These are phyloP conservation scores for Hyaloperonospora brassicae DNA, from an alignment of 352 stramenopile species.

Conservation along the genomic window DNA sequence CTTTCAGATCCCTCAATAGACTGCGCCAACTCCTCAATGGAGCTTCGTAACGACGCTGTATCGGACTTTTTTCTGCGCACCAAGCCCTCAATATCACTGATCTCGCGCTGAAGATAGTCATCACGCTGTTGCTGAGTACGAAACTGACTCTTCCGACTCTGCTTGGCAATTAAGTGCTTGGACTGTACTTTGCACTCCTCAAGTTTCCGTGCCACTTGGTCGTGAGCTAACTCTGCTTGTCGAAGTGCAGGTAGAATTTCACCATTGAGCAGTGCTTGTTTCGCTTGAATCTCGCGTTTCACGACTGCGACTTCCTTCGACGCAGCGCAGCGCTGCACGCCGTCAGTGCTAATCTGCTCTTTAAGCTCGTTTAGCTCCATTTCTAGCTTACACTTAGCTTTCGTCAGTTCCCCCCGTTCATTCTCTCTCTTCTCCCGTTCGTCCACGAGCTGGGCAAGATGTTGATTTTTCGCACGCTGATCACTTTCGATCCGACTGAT, in stretches of 20 bases:
- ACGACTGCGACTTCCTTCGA: slow-evolving; percentile 49
- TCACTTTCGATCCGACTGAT: slow-evolving; percentile 47
- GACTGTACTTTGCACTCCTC: slow-evolving; percentile 51
- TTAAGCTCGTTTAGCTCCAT: slow-evolving; percentile 73
- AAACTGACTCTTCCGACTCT: slow-evolving; percentile 94
- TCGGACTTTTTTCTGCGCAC: slow-evolving; percentile 54
- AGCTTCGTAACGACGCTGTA: slow-evolving; percentile 28
- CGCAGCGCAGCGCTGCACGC: slow-evolving; percentile 31
- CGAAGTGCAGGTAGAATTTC: slow-evolving; percentile 49
- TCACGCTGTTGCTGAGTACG: slow-evolving; percentile 89
- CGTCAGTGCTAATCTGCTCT: slow-evolving; percentile 45
- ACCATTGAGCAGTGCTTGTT: slow-evolving; percentile 40
- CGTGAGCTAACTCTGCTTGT: slow-evolving; percentile 54
- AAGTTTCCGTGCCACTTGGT: slow-evolving; percentile 74
- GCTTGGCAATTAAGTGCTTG: slow-evolving; percentile 92
- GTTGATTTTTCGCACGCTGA: slow-evolving; percentile 36
- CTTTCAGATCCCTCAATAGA: slow-evolving; percentile 39
- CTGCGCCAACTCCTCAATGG: slow-evolving; percentile 35
- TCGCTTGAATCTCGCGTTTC: slow-evolving; percentile 44
- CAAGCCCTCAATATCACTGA: slow-evolving; percentile 57
- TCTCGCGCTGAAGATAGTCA: slow-evolving; percentile 63
- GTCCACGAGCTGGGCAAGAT: slow-evolving; percentile 42
- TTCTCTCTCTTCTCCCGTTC: slow-evolving; percentile 47
- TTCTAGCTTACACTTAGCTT: slow-evolving; percentile 69
- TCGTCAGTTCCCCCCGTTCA: slow-evolving; percentile 74